These are phyloP conservation scores for Cetraspora pellucida DNA, from an alignment of 192 early-diverging fungal species.

Conservation along the genomic window DNA sequence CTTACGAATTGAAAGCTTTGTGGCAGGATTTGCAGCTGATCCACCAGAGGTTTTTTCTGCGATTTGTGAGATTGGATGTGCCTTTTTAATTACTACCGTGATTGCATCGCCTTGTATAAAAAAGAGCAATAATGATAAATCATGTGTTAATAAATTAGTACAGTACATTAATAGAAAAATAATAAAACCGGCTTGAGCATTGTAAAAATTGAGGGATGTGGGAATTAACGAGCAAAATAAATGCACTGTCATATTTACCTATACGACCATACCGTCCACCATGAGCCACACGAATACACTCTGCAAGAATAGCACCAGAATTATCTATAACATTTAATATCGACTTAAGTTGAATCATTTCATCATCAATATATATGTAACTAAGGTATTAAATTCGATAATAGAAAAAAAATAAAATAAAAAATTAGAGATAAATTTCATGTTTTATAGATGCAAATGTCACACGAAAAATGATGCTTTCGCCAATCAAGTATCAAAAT, in stretches of 20 bases:
- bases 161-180: not conserved
- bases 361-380: too few relatives aligned
- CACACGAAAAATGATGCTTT: too few relatives aligned
- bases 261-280: conserved; percentile 73
- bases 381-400: too few relatives aligned
- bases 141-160: not conserved
- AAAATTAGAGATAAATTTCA: too few relatives aligned
- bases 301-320: conserved; percentile 88
- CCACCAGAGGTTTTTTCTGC: not conserved
- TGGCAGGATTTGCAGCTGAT: conserved; percentile 3
- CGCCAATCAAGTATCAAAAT: too few relatives aligned
- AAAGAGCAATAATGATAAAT: not conserved
- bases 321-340: conserved; percentile 95
- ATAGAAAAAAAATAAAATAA: too few relatives aligned
- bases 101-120: conserved; percentile 19
- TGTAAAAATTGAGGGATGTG: not conserved
- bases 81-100: conserved; percentile 21
- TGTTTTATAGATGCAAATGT: too few relatives aligned
- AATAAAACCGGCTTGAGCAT: not conserved
- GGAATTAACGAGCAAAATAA: not conserved
- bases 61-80: conserved; percentile 13
- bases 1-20: conserved; percentile 66
- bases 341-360: conserved; percentile 81
- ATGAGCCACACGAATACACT: conserved; percentile 92
- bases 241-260: conserved; percentile 43